These are phyloP conservation scores for Rhododendron henanense DNA, from an alignment of 148 eudicot genomes.

Conservation along the genomic window DNA sequence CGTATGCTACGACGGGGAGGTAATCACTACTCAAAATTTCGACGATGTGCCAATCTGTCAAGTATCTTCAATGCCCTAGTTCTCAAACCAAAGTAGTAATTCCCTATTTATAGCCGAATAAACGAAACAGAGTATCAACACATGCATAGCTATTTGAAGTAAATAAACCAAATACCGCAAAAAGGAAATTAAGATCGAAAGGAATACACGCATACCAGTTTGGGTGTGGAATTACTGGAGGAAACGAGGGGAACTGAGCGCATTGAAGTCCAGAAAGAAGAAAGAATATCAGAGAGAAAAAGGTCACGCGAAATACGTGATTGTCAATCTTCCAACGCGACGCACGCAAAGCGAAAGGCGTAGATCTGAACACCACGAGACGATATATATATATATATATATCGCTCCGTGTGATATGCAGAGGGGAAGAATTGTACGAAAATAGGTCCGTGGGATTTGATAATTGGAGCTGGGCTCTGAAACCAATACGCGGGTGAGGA, in stretches of 20 bases:
- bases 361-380: conserved; percentile 11
- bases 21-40: background rate
- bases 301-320: conserved; percentile 17
- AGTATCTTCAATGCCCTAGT: background rate
- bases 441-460: background rate
- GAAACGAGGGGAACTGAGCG: conserved; percentile 1
- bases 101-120: background rate
- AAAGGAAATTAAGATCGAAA: background rate
- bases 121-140: background rate
- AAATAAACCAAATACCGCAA: background rate
- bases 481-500: conserved; percentile 2
- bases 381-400: background rate
- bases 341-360: conserved; percentile 55
- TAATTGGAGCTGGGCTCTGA: background rate
- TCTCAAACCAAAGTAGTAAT: background rate
- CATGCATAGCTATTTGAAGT: background rate
- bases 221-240: background rate
- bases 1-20: background rate
- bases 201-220: background rate
- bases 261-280: conserved; percentile 1
- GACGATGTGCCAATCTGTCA: background rate
- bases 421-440: background rate
- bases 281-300: background rate
- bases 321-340: conserved; percentile 17
- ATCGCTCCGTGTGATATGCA: background rate